Conservation (phyloP, 2,329 filamentous ascomycete genomes). For the Malbranchea zuffiana region DNA sequence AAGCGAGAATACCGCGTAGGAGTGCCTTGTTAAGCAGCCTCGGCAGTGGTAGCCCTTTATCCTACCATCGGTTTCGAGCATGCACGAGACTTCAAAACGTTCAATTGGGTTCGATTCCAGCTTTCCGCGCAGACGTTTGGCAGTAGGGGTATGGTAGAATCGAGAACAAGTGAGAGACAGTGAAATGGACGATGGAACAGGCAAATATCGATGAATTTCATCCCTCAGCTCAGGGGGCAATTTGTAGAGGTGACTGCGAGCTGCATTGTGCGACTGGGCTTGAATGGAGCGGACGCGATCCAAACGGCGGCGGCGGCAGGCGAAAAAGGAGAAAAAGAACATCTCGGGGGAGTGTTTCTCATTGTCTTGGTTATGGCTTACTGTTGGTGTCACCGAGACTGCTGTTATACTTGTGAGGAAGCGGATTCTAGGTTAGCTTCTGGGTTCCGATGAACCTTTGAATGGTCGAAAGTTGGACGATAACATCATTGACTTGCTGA, state of each 20-base stretch:
- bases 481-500: no score
- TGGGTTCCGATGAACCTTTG: no score
- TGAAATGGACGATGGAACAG: neutral
- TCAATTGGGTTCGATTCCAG: neutral
- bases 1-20: neutral
- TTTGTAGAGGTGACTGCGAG: conserved; percentile 5
- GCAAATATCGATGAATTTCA: conserved; percentile 1
- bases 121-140: neutral
- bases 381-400: no score
- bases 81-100: conserved; percentile 1
- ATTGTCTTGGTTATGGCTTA: no score
- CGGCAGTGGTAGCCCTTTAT: conserved; percentile 6
- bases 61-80: conserved; percentile 5
- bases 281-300: no score
- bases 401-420: no score
- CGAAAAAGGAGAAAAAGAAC: no score
- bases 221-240: conserved; percentile 4
- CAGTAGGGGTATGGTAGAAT: conserved; percentile 4
- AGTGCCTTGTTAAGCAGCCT: conserved; percentile 2
- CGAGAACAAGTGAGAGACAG: conserved; percentile 7
- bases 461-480: no score
- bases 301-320: no score
- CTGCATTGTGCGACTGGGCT: conserved; percentile 2
- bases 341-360: no score
- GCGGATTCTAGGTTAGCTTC: no score